A percentile compares a stretch with the other conserved stretches of the same genome.
phyloP scores from a whole-genome alignment of 768 basidiomycete species.

The Amanita pseudoporphyria region DNA sequence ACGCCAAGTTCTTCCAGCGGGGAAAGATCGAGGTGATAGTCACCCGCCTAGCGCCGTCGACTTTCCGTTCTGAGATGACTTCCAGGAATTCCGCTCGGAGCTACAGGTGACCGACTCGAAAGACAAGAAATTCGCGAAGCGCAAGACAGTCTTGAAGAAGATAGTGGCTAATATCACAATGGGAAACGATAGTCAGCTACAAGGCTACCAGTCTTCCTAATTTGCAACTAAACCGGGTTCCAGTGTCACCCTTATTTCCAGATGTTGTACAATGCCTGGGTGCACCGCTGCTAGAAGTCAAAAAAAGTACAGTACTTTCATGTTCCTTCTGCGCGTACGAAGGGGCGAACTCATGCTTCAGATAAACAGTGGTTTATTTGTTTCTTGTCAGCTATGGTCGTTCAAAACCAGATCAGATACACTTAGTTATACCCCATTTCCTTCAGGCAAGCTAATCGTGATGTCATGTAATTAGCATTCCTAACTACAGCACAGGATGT shows the following conservation, averaged over 20 bases:
- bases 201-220: conserved; percentile 28
- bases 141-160: conserved; percentile 94
- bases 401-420: conserved; percentile 87
- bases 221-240: conserved; percentile 6
- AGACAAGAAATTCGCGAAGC: conserved; percentile 92
- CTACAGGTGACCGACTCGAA: conserved; percentile 86
- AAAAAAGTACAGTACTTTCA: conserved; percentile 67
- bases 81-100: conserved; percentile 85
- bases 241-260: conserved; percentile 92
- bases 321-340: conserved; percentile 1
- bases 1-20: conserved; percentile 87
- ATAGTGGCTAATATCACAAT: conserved; percentile 99
- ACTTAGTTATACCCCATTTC: conserved; percentile 84
- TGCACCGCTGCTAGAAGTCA: conserved; percentile 94
- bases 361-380: conserved; percentile 82
- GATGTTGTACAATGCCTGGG: conserved; percentile 92
- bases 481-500: conserved; percentile 60
- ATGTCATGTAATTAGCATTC: conserved; percentile 3
- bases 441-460: conserved; percentile 51
- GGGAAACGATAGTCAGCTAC: conserved; percentile 92
- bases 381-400: conserved; percentile 97
- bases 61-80: background rate
- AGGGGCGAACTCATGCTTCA: conserved; percentile 10
- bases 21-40: conserved; percentile 78
- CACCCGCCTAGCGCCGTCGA: background rate